Base-by-base conservation (phyloP, 2,329 filamentous ascomycete genomes). In the Aspergillus flavus region DNA sequence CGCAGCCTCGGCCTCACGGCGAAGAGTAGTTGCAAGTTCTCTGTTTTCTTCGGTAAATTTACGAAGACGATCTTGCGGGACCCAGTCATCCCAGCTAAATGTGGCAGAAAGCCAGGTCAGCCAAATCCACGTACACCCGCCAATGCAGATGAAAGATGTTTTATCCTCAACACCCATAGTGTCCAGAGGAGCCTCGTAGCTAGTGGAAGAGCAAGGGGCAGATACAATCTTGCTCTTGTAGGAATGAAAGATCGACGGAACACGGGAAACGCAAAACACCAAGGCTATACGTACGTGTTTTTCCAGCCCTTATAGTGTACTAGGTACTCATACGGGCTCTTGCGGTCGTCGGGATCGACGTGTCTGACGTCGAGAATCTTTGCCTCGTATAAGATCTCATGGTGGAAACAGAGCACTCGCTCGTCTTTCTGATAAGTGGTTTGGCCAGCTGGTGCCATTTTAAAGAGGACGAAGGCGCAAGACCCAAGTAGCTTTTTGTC, bases 301-400 rank as follows among this genome's bases (percentile, higher is more conserved):
- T 99, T 99, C 95, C 95, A 99, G 74, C 95, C 95, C 80, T 98
- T 98, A 83, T 99, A 99, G 80, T 99, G 95, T 61, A 99, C 91
- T 75, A 92, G 91, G 82, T 96, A 99, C 76, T 93, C 88, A 75
- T 88, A 93, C 39, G 90, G 88, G 65, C 89, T 90, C 76, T 88
- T 89, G 79, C 91, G 89, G 73, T 90, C 89, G 52, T 83, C 83
- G 7, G 81, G 76, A 64, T 89, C 87, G 73, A 85, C 83, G 77
- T 83, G 81, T 71, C 85, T 88, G 36, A 92, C 85, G 68, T 97
- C 94, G 68, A 96, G 87, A 58, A 99, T 90, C 81, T 98, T 98
- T 69, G 95, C 95, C 80, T 99, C 95, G 76, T 99, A 99, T 58
- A 99, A 88, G 80, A 98, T 89, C 74, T 98, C 94, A 81, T 94